Conservation (phyloP, 345 rosid genomes). For the Gynandropsis gynandra region DNA sequence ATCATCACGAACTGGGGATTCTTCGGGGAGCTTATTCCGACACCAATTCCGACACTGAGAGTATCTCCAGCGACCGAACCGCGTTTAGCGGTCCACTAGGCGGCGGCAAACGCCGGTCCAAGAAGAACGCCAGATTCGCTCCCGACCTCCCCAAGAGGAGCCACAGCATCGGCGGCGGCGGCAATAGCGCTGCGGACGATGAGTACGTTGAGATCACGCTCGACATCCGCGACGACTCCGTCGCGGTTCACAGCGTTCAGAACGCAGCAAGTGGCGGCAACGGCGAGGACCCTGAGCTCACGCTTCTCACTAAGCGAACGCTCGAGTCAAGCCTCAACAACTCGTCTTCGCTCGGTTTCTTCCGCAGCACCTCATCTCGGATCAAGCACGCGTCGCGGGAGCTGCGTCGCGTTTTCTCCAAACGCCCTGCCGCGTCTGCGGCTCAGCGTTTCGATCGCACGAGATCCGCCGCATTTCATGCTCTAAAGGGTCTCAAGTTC, state of each 20-base stretch:
- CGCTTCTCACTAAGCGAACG: conserved; percentile 57
- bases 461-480: conserved; percentile 70
- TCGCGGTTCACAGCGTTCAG: conserved; percentile 84
- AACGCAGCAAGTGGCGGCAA: conserved; percentile 36
- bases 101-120: conserved; percentile 46
- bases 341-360: conserved; percentile 40
- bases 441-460: conserved; percentile 46
- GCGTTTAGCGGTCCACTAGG: conserved; percentile 62
- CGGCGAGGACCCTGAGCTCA: conserved; percentile 57
- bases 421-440: conserved; percentile 32
- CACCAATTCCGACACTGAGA: conserved; percentile 61
- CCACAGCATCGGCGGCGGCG: conserved; percentile 18
- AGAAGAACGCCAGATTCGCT: conserved; percentile 73
- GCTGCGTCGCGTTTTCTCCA: conserved; percentile 56
- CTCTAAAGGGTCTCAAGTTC: conserved; percentile 83
- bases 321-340: conserved; percentile 41
- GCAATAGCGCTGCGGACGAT: conserved; percentile 10
- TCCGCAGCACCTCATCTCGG: conserved; percentile 55
- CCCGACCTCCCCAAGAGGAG: conserved; percentile 37
- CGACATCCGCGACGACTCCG: conserved; percentile 68
- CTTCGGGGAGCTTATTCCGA: conserved; percentile 41
- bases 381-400: conserved; percentile 75
- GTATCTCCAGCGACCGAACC: conserved; percentile 48
- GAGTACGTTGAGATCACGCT: conserved; percentile 82
- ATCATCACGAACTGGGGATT: conserved; percentile 25